Evolutionary conservation across 2,329 filamentous ascomycete genomes (phyloP).

Genomic region (Dryadomyces sulphureus): DNA sequence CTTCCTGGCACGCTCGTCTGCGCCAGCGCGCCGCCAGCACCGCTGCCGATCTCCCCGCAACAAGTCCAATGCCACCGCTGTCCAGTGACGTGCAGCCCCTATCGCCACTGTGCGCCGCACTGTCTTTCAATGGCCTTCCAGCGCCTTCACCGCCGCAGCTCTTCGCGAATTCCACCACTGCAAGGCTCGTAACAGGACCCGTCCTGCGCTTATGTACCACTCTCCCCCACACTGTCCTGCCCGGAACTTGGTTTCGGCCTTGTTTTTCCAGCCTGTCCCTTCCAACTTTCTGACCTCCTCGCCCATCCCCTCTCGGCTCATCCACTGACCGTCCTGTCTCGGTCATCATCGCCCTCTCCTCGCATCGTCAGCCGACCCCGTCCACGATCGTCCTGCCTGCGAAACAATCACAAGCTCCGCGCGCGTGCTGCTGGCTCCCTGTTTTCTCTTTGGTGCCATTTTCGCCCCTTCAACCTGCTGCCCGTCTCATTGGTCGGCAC

Average conservation of each 20-base stretch:
- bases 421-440: not conserved
- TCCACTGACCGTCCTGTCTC: no score
- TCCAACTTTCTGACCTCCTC: not conserved
- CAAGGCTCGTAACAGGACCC: not conserved
- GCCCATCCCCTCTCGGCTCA: not conserved
- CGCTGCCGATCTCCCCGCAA: no score
- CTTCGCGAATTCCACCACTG: not conserved
- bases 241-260: not conserved
- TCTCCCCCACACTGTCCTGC: not conserved
- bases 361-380: constrained; percentile 1
- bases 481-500: no score
- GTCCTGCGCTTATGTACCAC: not conserved
- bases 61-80: no score
- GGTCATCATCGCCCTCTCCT: no score
- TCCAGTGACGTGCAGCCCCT: not conserved
- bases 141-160: no score
- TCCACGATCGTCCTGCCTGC: no score
- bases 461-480: not conserved
- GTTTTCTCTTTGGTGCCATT: not conserved
- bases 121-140: no score
- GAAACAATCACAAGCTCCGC: not conserved
- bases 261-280: not conserved
- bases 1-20: no score
- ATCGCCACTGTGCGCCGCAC: not conserved
- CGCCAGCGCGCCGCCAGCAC: no score